Evolutionary conservation across 2,329 filamentous ascomycete species (phyloP).

Genomic region (Aspergillus ibericus): DNA sequence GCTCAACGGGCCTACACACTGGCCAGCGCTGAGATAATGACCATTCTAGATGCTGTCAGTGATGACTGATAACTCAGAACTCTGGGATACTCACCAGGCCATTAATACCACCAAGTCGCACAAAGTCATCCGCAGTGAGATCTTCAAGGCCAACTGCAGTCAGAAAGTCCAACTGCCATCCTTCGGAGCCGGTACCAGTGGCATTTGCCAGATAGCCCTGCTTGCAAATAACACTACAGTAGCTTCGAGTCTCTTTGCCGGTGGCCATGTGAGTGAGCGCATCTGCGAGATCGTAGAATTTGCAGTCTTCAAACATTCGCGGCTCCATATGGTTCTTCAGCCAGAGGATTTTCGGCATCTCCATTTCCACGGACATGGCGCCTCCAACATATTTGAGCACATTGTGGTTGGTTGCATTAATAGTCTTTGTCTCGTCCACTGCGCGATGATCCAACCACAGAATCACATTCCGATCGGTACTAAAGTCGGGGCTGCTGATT

Average conservation of each 20-base stretch:
- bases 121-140: neutral
- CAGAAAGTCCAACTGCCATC: neutral
- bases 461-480: conserved; percentile 86
- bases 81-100: neutral
- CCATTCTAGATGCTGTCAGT: conserved; percentile 67
- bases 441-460: conserved; percentile 93
- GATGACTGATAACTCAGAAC: no score
- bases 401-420: conserved; percentile 86
- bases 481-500: conserved; percentile 80
- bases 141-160: neutral
- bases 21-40: conserved; percentile 80
- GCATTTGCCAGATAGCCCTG: conserved; percentile 64
- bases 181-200: neutral
- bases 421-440: conserved; percentile 80
- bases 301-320: neutral
- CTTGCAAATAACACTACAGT: conserved; percentile 92
- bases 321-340: conserved; percentile 86
- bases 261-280: conserved; percentile 89
- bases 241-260: conserved; percentile 82
- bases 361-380: conserved; percentile 98
- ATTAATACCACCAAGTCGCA: neutral
- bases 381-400: conserved; percentile 89
- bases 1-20: conserved; percentile 76
- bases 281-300: conserved; percentile 86
- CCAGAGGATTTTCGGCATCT: conserved; percentile 95